Base-by-base conservation (phyloP, 2,329 filamentous ascomycete species). In the Monilinia laxa region DNA sequence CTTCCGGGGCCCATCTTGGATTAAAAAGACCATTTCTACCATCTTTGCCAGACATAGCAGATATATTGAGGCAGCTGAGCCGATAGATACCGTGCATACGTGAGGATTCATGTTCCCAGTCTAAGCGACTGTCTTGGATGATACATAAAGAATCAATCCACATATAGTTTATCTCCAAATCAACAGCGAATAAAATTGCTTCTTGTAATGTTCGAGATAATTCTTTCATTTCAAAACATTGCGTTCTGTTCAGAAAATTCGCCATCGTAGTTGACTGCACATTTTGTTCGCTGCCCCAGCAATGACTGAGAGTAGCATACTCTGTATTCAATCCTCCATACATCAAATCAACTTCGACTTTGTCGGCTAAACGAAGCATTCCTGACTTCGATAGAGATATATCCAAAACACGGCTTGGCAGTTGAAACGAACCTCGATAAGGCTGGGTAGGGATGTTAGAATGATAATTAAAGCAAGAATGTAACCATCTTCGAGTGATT, bases 141-240 rank as follows among this genome's bases (percentile, higher is more conserved):
- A 58, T 58, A 23, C 40, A 58, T 23, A 58, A 11, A 45, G 10
- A 25, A n/a, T 47, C 56, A 40, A 58, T 47, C 56, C 56, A 58
- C 7, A 58, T 3, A 58, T 58, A 58, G 12, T 28, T 20, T 42
- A 45, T 47, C 11, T 25, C 12, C 9, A 58, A n/a, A 25, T 20
- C 35, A 9, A 16, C 4, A 16, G 38, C 4, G 12, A 58, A 42
- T 16, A 9, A 58, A 20, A 58, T 58, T 2, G 38, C 38, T 12
- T 58, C 35, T 58, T 58, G 56, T 16, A 58, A 58, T 4, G 56
- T 47, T 18, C 9, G 38, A 14, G 56, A 16, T 47, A 58, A 28
- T 18, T 25, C 9, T 16, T 20, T 40, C 16, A 10, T 18, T 4
- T 45, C 12, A 55, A 55, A 20, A 11, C 12, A 23, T 28, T 25